These are phyloP conservation scores for Xylaria hypoxylon DNA, from an alignment of 2,329 filamentous ascomycete species.

Conservation along the genomic window DNA sequence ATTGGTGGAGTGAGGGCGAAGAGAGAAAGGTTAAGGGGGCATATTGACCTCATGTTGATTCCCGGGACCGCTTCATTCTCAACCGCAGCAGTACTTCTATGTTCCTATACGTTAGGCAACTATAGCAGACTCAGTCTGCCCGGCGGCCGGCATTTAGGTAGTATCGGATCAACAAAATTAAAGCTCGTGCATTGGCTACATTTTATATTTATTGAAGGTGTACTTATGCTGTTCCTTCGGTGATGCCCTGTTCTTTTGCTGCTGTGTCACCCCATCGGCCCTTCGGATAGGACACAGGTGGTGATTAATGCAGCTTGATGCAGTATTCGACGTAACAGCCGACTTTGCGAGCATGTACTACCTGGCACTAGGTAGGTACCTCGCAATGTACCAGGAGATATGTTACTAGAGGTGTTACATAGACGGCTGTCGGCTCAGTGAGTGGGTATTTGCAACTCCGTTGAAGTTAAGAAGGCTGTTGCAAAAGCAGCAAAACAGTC, in stretches of 20 bases:
- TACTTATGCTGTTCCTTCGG: no score
- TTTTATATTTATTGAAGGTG: no score
- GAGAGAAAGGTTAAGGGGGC: neutral
- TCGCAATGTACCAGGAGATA: neutral
- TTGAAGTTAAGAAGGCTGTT: neutral
- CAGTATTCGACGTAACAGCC: neutral
- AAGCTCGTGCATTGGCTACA: neutral
- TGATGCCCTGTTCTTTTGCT: neutral
- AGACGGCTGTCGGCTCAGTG: neutral
- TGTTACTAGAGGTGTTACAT: neutral
- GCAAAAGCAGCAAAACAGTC: neutral
- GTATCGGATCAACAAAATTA: no score
- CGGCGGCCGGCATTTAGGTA: no score
- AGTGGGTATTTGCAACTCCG: neutral
- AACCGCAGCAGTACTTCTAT: neutral
- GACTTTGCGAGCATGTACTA: neutral
- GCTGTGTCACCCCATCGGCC: neutral
- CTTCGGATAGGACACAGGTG: neutral
- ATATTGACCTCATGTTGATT: neutral
- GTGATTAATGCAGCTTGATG: neutral
- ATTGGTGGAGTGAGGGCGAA: neutral
- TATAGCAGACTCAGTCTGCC: neutral
- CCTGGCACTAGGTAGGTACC: neutral
- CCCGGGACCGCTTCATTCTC: neutral
- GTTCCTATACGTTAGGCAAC: neutral